These are phyloP conservation scores for Pelargonium fulgidum DNA, from an alignment of 441 rosid genomes.

Conservation along the genomic window DNA sequence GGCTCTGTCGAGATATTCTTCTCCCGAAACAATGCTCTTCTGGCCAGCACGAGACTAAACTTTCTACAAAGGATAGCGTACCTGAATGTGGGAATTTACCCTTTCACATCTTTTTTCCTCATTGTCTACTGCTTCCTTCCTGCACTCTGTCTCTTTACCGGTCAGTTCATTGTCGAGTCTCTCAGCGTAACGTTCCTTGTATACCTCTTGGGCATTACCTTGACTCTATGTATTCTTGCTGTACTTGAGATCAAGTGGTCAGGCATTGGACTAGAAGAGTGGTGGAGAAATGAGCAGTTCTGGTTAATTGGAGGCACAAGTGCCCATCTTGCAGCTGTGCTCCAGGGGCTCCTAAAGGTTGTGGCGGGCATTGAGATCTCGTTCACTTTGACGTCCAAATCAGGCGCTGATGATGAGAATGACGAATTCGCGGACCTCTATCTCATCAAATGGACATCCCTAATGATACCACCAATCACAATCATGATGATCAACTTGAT, in stretches of 20 bases:
- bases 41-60: slow-evolving; percentile 51
- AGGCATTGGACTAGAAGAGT: slow-evolving; percentile 57
- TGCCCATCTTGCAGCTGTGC: slow-evolving; percentile 64
- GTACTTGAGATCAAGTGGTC: slow-evolving; percentile 72
- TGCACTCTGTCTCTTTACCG: slow-evolving; percentile 54
- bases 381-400: slow-evolving; percentile 58
- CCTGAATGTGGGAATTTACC: slow-evolving; percentile 60
- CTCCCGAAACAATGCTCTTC: slow-evolving; percentile 60
- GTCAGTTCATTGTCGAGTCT: slow-evolving; percentile 59
- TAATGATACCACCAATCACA: slow-evolving; percentile 59
- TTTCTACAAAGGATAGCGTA: slow-evolving; percentile 61
- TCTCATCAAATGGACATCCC: slow-evolving; percentile 47
- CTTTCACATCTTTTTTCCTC: slow-evolving; percentile 68
- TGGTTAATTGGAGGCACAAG: slow-evolving; percentile 80
- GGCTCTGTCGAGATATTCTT: slow-evolving; percentile 78
- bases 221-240: slow-evolving; percentile 52
- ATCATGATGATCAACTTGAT: slow-evolving; percentile 52
- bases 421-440: slow-evolving; percentile 60
- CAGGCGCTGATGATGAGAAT: slow-evolving; percentile 46
- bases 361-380: slow-evolving; percentile 63
- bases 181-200: slow-evolving; percentile 42
- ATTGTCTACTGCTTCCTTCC: slow-evolving; percentile 63
- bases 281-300: slow-evolving; percentile 72
- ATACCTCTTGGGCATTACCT: slow-evolving; percentile 47
- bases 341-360: slow-evolving; percentile 56